Conservation (phyloP, 2,329 filamentous ascomycete species). For the Verticillium alfalfae region DNA sequence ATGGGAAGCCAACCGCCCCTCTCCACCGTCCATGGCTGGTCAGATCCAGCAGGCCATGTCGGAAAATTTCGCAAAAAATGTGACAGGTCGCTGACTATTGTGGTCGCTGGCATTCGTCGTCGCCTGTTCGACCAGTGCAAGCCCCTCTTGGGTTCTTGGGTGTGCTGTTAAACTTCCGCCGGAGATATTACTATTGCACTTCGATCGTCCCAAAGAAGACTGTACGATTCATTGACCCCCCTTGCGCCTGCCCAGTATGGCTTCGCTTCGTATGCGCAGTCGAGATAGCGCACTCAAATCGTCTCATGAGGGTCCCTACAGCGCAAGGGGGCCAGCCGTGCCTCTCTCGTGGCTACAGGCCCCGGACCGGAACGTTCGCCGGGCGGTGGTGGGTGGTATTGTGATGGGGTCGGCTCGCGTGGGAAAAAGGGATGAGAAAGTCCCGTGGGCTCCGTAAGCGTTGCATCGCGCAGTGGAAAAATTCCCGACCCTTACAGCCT, state of each 20-base stretch:
- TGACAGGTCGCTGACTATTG: background rate
- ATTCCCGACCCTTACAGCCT: background rate
- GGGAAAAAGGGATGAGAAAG: background rate
- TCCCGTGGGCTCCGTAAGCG: background rate
- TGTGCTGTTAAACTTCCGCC: background rate
- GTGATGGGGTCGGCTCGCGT: background rate
- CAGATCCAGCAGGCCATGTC: background rate
- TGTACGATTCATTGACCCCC: background rate
- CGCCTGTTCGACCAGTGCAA: background rate
- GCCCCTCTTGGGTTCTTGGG: background rate
- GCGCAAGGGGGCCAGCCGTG: background rate
- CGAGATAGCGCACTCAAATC: background rate
- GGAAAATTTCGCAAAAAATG: background rate
- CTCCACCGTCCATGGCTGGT: background rate
- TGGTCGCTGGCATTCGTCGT: background rate
- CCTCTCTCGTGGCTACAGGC: background rate
- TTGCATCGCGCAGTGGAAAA: background rate
- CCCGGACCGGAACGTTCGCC: background rate
- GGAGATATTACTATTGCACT: background rate
- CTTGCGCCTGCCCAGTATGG: background rate
- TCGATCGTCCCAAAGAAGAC: background rate
- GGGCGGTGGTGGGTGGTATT: background rate
- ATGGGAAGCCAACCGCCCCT: background rate
- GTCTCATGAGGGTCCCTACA: background rate
- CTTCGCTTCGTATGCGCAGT: background rate